Evolutionary conservation across 495 filamentous ascomycete species (phyloP).

Genomic region (Trichocladium antarcticum): DNA sequence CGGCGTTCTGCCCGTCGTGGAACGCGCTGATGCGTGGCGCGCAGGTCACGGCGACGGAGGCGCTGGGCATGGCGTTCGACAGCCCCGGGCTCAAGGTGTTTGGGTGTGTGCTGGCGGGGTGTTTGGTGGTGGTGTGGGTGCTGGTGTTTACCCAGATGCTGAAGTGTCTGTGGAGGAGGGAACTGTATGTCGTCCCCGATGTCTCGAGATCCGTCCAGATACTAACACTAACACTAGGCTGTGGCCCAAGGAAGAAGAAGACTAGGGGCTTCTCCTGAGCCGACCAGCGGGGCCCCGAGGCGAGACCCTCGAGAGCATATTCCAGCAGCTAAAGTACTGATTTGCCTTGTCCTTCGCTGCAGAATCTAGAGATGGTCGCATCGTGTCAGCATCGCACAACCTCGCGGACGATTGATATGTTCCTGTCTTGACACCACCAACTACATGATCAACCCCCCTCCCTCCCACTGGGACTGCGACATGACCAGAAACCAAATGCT

Average conservation of each 20-base stretch:
- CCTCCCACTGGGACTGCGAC: too few relatives aligned
- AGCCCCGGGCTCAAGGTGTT: conserved; percentile 52
- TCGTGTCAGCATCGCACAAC: not conserved
- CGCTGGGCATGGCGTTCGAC: conserved; percentile 54
- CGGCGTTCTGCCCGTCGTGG: too few relatives aligned
- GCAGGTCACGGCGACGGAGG: conserved; percentile 60
- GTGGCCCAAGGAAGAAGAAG: conserved; percentile 22
- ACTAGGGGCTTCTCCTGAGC: conserved; percentile 11
- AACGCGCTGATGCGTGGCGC: too few relatives aligned
- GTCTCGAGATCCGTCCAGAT: not conserved
- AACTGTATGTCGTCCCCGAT: conserved; percentile 34
- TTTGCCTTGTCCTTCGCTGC: too few relatives aligned
- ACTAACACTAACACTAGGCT: conserved; percentile 10
- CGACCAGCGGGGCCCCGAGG: not conserved
- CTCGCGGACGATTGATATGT: not conserved
- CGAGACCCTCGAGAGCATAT: not conserved
- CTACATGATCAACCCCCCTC: too few relatives aligned
- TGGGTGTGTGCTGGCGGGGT: conserved; percentile 52
- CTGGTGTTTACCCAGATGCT: conserved; percentile 63
- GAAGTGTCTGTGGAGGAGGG: conserved; percentile 48
- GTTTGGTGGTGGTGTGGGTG: conserved; percentile 56
- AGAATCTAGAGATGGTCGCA: too few relatives aligned
- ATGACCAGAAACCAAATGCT: too few relatives aligned
- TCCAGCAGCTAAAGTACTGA: not conserved
- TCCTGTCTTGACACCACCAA: not conserved